Evolutionary conservation across 257 asterid genomes (phyloP).

Genomic region (Primulina eburnea): DNA sequence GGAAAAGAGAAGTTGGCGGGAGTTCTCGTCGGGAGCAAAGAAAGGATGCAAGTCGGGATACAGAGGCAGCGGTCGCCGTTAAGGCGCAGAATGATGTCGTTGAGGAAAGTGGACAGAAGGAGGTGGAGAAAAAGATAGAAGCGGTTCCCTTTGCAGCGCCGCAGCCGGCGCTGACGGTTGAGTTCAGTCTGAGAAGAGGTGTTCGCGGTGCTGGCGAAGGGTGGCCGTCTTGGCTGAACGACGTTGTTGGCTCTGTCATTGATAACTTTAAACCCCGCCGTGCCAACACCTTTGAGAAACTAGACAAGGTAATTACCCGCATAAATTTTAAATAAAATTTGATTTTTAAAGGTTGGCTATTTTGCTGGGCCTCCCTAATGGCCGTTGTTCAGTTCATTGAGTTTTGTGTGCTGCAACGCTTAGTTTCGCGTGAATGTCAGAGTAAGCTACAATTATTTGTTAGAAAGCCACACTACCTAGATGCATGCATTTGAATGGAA

Average conservation of each 20-base stretch:
- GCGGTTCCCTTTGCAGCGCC: conserved; percentile 23
- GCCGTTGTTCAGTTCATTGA: not conserved
- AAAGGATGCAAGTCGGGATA: conserved; percentile 7
- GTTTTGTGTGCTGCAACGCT: not conserved
- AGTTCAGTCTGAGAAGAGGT: conserved; percentile 33
- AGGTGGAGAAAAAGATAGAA: conserved; percentile 29
- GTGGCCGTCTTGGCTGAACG: conserved; percentile 87
- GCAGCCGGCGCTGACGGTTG: conserved; percentile 28
- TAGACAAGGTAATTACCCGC: conserved; percentile 57
- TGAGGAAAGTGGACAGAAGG: not conserved
- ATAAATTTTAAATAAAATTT: too few species aligned
- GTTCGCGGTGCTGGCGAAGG: conserved; percentile 36
- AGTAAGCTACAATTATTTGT: conserved; percentile 9
- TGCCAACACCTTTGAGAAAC: conserved; percentile 79
- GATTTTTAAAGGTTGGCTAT: not conserved
- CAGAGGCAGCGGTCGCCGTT: conserved; percentile 21
- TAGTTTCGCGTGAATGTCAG: not conserved
- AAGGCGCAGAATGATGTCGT: conserved; percentile 20
- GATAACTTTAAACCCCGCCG: conserved; percentile 87
- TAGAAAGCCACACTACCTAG: not conserved
- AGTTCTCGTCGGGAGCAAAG: conserved; percentile 28
- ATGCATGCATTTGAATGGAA: not conserved
- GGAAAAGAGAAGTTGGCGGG: conserved; percentile 20
- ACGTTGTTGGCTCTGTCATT: conserved; percentile 74
- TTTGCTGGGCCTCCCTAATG: not conserved